These are phyloP conservation scores for Pyrenopolyporus hunteri DNA, from an alignment of 495 filamentous ascomycete genomes.

Conservation along the genomic window DNA sequence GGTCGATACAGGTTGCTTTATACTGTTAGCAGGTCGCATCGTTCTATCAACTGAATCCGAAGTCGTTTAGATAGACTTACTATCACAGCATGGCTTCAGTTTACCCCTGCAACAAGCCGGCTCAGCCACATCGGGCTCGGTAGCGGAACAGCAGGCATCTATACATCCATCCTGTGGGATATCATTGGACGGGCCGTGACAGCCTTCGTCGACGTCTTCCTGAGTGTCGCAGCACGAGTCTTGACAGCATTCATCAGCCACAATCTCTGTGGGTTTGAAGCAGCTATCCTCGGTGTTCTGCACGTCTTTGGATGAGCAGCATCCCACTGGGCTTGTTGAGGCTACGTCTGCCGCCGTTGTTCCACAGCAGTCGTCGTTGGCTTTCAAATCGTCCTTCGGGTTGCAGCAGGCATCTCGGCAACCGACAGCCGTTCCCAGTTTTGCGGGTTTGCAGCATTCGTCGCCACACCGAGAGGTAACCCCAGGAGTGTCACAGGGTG, in stretches of 20 bases:
- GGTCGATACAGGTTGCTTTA: constrained; percentile 55
- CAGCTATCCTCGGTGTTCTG: constrained; percentile 14
- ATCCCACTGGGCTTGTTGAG: neutral
- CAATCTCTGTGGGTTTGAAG: constrained; percentile 1
- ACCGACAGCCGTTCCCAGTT: neutral
- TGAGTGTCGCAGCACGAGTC: constrained; percentile 14
- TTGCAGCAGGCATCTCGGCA: constrained; percentile 24
- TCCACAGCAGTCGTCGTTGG: constrained; percentile 13
- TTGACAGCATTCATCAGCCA: constrained; percentile 6
- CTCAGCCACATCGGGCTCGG: neutral
- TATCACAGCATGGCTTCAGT: constrained; percentile 47
- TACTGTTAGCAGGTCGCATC: constrained; percentile 38
- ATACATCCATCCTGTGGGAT: constrained; percentile 15
- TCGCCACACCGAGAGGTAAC: neutral
- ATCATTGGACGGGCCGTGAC: neutral
- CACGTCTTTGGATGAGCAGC: neutral
- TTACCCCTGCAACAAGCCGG: constrained; percentile 50
- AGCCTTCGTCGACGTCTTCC: constrained; percentile 5
- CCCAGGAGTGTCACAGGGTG: neutral
- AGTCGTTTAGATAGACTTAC: constrained; percentile 35
- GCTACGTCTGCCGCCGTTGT: neutral
- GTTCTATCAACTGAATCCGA: neutral
- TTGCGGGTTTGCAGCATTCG: constrained; percentile 18
- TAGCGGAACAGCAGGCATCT: constrained; percentile 23
- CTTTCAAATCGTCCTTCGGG: neutral